phyloP scores from a whole-genome alignment of 2,329 filamentous ascomycete genomes.

The Xylariaceae sp. region DNA sequence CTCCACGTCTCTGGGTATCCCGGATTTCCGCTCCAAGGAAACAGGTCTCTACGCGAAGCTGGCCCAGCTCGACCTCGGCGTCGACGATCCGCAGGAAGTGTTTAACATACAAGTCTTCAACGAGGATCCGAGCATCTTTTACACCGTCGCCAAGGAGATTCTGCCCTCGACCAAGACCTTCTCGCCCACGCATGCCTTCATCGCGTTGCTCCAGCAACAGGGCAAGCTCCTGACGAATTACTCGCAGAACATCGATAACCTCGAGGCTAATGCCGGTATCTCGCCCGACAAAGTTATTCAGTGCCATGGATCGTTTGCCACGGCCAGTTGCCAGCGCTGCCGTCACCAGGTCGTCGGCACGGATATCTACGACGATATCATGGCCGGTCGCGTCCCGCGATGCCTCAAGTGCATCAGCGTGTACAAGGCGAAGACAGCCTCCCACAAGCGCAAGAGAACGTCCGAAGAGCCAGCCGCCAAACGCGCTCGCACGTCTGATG shows the following conservation, averaged over 20 bases:
- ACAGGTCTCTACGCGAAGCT: conserved; percentile 87
- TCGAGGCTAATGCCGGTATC: conserved; percentile 84
- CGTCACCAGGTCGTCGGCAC: conserved; percentile 67
- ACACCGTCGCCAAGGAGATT: conserved; percentile 85
- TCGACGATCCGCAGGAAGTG: conserved; percentile 84
- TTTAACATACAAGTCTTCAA: conserved; percentile 88
- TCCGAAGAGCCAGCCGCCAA: too few relatives aligned
- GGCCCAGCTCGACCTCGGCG: conserved; percentile 62
- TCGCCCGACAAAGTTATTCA: conserved; percentile 77
- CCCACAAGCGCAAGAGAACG: conserved; percentile 48
- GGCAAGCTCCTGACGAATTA: conserved; percentile 93
- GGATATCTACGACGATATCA: conserved; percentile 73
- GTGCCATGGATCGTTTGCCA: conserved; percentile 94
- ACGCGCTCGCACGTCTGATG: conserved; percentile 26
- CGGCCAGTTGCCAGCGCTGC: conserved; percentile 83
- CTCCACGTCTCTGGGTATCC: conserved; percentile 92
- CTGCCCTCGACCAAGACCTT: conserved; percentile 71
- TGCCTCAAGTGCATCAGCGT: conserved; percentile 65
- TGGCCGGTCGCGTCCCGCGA: conserved; percentile 66
- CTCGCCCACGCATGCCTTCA: conserved; percentile 92
- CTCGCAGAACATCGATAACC: conserved; percentile 97
- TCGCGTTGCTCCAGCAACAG: conserved; percentile 79
- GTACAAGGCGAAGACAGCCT: conserved; percentile 40
- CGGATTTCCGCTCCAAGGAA: conserved; percentile 91
- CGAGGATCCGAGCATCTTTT: conserved; percentile 84